Evolutionary conservation across 2,329 filamentous ascomycete genomes (phyloP).

Genomic region (Teratosphaeria zuluensis): DNA sequence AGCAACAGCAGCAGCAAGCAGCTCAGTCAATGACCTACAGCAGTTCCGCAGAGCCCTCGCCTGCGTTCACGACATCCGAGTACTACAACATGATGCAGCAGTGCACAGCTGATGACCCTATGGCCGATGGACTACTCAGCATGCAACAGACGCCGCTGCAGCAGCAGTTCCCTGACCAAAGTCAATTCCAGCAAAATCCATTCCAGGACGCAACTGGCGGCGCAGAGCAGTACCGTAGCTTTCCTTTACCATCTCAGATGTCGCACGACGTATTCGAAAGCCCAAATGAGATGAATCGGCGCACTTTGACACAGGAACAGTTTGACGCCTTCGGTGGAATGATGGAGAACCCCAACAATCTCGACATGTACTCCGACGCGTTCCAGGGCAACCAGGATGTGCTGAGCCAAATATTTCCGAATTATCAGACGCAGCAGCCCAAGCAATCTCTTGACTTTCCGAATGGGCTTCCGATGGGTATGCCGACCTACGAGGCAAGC

Average conservation of each 20-base stretch:
- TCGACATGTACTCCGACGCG: slow-evolving; percentile 7
- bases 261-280: slow-evolving; percentile 21
- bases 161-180: slow-evolving; percentile 7
- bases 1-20: slow-evolving; percentile 1
- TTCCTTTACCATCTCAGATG: slow-evolving; percentile 5
- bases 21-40: slow-evolving; percentile 10
- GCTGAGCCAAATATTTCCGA: slow-evolving; percentile 14
- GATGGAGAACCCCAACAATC: slow-evolving; percentile 7
- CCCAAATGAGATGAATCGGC: slow-evolving; percentile 25
- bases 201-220: slow-evolving; percentile 2
- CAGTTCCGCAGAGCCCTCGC: slow-evolving; percentile 24
- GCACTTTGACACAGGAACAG: slow-evolving; percentile 28
- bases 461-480: slow-evolving; percentile 9
- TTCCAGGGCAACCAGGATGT: slow-evolving; percentile 12
- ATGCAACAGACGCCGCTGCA: slow-evolving; percentile 1
- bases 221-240: slow-evolving; percentile 6
- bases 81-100: slow-evolving; percentile 25
- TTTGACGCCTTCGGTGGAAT: slow-evolving; percentile 26
- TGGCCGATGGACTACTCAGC: slow-evolving; percentile 2
- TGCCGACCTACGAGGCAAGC: slow-evolving; percentile 19
- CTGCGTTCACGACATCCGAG: slow-evolving; percentile 21
- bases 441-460: slow-evolving; percentile 15
- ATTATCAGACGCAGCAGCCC: slow-evolving; percentile 13
- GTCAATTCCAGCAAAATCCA: background rate
- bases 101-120: slow-evolving; percentile 5